These are phyloP conservation scores for Aegilops bicornis DNA, from an alignment of 176 grass and related monocot genomes.

Conservation along the genomic window DNA sequence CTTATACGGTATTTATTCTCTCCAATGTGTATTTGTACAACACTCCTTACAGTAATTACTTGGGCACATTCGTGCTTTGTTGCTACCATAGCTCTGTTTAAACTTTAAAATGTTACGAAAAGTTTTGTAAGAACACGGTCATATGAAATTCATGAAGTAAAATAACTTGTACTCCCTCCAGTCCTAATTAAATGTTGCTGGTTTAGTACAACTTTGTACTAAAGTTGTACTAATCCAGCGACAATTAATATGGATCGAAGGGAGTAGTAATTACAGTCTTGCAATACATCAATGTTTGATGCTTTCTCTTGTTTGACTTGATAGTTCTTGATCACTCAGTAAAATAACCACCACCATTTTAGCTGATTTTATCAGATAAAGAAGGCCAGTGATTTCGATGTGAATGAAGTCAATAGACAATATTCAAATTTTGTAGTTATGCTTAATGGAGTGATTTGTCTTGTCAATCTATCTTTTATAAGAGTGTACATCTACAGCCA, in stretches of 20 bases:
- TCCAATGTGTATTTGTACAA: not conserved
- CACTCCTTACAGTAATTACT: conserved; percentile 9
- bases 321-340: not conserved
- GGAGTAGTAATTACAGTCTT: not conserved
- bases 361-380: conserved; percentile 18
- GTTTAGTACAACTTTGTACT: no score
- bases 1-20: conserved; percentile 73
- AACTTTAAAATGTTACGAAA: not conserved
- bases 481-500: not conserved
- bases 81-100: not conserved
- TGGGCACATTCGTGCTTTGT: not conserved
- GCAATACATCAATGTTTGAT: not conserved
- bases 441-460: not conserved
- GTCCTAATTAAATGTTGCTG: no score
- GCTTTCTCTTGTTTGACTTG: conserved; percentile 26
- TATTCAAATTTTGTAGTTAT: conserved; percentile 8
- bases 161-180: no score
- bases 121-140: not conserved
- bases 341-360: not conserved
- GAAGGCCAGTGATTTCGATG: not conserved
- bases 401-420: not conserved
- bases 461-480: not conserved
- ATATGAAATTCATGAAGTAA: conserved; percentile 6
- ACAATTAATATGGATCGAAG: no score
- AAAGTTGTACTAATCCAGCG: no score